A percentile compares a stretch with the other conserved stretches of the same genome.
Evolutionary conservation across 2,329 filamentous ascomycete genomes (phyloP).

Genomic region (Cladosporium sp.): DNA sequence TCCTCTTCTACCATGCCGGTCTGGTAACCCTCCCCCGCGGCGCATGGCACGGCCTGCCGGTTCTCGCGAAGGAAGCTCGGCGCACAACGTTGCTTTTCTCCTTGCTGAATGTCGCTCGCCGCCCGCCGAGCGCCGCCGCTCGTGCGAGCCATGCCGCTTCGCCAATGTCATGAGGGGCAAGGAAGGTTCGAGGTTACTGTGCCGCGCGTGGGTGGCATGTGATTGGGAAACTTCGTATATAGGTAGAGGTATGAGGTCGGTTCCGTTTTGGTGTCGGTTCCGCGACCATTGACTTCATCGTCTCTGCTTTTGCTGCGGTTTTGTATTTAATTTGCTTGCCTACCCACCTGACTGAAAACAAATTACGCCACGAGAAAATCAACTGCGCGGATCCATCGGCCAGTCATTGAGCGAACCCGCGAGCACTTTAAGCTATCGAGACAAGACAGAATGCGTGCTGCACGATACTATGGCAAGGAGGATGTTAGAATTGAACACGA

Average conservation of each 20-base stretch:
- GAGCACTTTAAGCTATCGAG: neutral
- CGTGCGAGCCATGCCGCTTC: neutral
- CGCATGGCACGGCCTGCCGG: neutral
- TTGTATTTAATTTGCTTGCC: no score
- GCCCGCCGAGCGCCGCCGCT: neutral
- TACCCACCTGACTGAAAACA: neutral
- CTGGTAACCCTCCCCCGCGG: neutral
- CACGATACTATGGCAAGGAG: conserved; percentile 52
- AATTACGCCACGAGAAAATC: no score
- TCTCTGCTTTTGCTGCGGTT: neutral
- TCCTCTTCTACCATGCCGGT: neutral
- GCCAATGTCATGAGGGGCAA: neutral
- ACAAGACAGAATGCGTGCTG: conserved; percentile 46
- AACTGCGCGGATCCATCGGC: no score
- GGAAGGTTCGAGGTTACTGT: neutral
- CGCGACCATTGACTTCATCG: neutral
- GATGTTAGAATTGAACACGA: conserved; percentile 52
- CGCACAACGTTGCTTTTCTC: no score
- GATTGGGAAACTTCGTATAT: neutral
- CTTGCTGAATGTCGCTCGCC: neutral
- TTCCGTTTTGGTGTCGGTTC: neutral
- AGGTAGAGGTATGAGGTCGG: neutral
- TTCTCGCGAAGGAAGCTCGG: neutral
- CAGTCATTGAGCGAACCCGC: neutral
- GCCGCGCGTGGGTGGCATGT: neutral